Evolutionary conservation across 345 rosid species (phyloP), one percentile per base, ranked within the genome.

Genomic region (Litchi chinensis): DNA sequence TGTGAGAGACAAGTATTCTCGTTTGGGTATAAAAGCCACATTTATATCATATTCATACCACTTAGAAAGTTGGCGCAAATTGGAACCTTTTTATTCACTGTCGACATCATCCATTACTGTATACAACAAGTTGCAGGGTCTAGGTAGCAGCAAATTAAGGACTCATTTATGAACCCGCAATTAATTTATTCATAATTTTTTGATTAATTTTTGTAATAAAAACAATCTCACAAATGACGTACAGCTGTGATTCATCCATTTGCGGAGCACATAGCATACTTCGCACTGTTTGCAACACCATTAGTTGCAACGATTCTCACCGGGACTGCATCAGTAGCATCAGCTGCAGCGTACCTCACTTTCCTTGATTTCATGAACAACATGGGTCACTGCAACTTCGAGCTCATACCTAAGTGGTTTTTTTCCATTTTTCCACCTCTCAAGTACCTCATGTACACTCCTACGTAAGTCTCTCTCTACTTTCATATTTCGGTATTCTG

Each of bases 351-450:
- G 22, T 91, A 91, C 79, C 4, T 90, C 39, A 72, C 83, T 21
- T 91, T 72, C 83, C 66, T 91, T 12, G 91, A 90, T 68, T 77
- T 82, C 43, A 87, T 88, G 89, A 88, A 86, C 83, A 86, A 88
- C 44, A 69, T 88, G 89, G 91, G 91, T 1, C 91, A 88, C 71
- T 88, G 91, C 82, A 88, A 88, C 78, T 88, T 88, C 62, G 91
- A 88, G 80, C 52, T 86, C 62, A 66, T 88, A 15, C 87, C 91
- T 5, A 73, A 68, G 5, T 79, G 75, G 62, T 21, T 85, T 50
- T 86, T 88, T 80, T 37, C 82, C 40, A 37, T 83, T 15, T 83
- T 86, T 22, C 91, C 91, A 4, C 88, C 83, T 13, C 87, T 88
- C 75, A 88, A 88, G 76, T 85, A 79, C 75, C 68, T 88, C 54